Percentiles rank a stretch among this genome's conserved stretches.
phyloP scores from a whole-genome alignment of 2,329 filamentous ascomycete species.

The Stagonosporopsis tanaceti region DNA sequence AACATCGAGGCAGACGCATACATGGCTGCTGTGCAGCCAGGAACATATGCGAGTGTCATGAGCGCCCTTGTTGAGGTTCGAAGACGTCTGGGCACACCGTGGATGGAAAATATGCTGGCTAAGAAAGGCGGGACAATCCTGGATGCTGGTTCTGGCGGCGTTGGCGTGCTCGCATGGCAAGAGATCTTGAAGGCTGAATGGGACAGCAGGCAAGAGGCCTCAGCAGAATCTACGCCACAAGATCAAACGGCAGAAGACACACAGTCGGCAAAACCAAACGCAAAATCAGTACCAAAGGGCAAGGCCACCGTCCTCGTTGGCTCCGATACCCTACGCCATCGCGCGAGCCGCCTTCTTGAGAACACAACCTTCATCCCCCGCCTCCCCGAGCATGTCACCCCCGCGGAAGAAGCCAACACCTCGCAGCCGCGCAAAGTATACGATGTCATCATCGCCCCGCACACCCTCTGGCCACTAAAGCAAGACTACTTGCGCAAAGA shows the following conservation, averaged over 20 bases:
- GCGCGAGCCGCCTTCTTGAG: slow-evolving; percentile 78
- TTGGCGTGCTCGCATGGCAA: slow-evolving; percentile 76
- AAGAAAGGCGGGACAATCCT: slow-evolving; percentile 70
- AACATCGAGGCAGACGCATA: slow-evolving; percentile 80
- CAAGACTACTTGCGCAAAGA: slow-evolving; percentile 80
- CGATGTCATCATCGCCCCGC: slow-evolving; percentile 89
- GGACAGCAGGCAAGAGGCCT: slow-evolving; percentile 66
- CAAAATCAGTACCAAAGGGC: slow-evolving; percentile 62
- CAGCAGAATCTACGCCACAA: slow-evolving; percentile 17
- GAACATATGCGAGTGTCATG: slow-evolving; percentile 72
- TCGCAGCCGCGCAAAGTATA: slow-evolving; percentile 72
- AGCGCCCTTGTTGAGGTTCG: slow-evolving; percentile 76
- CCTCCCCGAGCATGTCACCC: slow-evolving; percentile 83
- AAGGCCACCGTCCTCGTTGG: slow-evolving; percentile 84
- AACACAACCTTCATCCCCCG: slow-evolving; percentile 93
- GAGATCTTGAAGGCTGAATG: slow-evolving; percentile 84
- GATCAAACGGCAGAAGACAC: slow-evolving; percentile 30
- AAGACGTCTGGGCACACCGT: slow-evolving; percentile 73
- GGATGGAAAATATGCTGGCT: slow-evolving; percentile 72
- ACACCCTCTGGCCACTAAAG: slow-evolving; percentile 78
- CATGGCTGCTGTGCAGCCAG: slow-evolving; percentile 73
- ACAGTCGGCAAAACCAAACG: slow-evolving; percentile 19
- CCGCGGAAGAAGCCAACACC: slow-evolving; percentile 56
- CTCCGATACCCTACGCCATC: slow-evolving; percentile 75
- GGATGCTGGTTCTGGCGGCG: slow-evolving; percentile 78